Evolutionary conservation across 1,139 yeast species (phyloP).

Genomic region (Suhomyces terraborum): DNA sequence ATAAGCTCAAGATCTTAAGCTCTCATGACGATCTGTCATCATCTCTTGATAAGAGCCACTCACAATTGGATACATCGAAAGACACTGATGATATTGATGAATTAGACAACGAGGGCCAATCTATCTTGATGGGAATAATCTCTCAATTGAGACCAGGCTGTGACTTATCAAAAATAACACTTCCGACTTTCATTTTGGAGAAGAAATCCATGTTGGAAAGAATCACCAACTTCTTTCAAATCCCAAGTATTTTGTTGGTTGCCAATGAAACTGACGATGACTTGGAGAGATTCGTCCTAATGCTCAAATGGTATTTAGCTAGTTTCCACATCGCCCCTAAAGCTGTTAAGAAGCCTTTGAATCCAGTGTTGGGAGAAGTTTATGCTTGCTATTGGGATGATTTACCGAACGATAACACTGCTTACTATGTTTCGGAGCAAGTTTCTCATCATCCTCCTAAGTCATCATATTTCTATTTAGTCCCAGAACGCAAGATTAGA

Average conservation of each 20-base stretch:
- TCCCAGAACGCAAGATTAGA: conserved; percentile 78
- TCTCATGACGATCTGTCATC: conserved; percentile 13
- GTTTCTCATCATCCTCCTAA: conserved; percentile 99
- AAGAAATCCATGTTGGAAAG: conserved; percentile 96
- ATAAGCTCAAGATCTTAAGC: conserved; percentile 30
- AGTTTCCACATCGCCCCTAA: conserved; percentile 99
- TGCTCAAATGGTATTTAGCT: conserved; percentile 86
- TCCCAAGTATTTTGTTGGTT: conserved; percentile 69
- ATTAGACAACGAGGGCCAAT: conserved; percentile 86
- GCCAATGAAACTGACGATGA: conserved; percentile 67
- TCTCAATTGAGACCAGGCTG: conserved; percentile 91
- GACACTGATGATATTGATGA: conserved; percentile 81
- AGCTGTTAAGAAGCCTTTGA: conserved; percentile 95
- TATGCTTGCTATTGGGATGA: conserved; percentile 92
- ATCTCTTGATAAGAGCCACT: no score
- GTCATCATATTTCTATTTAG: conserved; percentile 85
- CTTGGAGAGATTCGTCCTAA: conserved; percentile 65
- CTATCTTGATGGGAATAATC: conserved; percentile 80
- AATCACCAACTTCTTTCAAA: conserved; percentile 85
- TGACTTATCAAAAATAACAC: conserved; percentile 84
- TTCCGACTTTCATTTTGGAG: conserved; percentile 93
- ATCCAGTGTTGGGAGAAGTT: conserved; percentile 90
- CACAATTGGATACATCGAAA: no score
- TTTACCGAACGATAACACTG: conserved; percentile 62
- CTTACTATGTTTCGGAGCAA: conserved; percentile 88